Evolutionary conservation across 352 stramenopile genomes (phyloP).

Genomic region (Globisporangium iwayamae): DNA sequence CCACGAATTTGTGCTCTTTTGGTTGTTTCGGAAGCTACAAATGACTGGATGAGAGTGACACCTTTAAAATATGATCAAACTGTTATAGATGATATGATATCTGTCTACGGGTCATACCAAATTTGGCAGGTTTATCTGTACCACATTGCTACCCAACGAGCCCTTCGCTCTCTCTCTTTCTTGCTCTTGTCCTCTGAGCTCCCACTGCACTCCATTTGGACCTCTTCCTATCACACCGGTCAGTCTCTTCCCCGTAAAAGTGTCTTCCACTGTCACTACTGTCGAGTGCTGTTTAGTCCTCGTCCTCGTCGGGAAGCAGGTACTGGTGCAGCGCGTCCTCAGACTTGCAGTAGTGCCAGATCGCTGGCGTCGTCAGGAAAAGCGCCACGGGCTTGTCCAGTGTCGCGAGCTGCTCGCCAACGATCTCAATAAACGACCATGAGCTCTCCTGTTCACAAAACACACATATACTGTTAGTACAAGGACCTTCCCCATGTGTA

Average conservation of each 20-base stretch:
- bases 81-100: too few species aligned
- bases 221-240: background rate
- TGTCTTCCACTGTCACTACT: background rate
- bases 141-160: background rate
- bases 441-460: conserved; percentile 54
- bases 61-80: too few species aligned
- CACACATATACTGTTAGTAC: background rate
- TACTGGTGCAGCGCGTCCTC: conserved; percentile 79
- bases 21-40: too few species aligned
- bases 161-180: background rate
- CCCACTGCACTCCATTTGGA: background rate
- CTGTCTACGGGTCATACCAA: too few species aligned
- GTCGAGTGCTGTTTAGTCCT: conserved; percentile 24
- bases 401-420: conserved; percentile 64
- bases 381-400: conserved; percentile 63
- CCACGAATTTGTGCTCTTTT: too few species aligned
- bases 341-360: conserved; percentile 85
- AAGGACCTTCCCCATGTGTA: too few species aligned
- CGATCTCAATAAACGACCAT: conserved; percentile 76
- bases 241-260: background rate
- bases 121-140: too few species aligned
- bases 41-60: too few species aligned
- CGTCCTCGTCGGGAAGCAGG: conserved; percentile 67
- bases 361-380: conserved; percentile 61
- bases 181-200: background rate